A percentile compares a stretch with the other conserved stretches of the same genome.
phyloP scores from a whole-genome alignment of 2,329 filamentous ascomycete species.

The Rutstroemia sp. region DNA sequence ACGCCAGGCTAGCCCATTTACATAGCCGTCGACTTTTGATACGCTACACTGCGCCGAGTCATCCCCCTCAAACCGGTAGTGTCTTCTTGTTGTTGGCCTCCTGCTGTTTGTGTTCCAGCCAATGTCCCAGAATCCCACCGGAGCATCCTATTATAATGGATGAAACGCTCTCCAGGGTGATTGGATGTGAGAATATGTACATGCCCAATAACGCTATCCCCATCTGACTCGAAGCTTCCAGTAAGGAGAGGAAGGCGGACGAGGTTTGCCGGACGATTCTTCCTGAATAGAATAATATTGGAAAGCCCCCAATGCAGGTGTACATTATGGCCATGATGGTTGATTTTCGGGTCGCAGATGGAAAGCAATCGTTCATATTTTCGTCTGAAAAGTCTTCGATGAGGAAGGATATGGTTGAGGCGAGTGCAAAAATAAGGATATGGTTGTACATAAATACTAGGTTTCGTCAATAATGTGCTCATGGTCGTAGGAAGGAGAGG shows the following conservation, averaged over 20 bases:
- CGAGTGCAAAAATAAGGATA: not conserved
- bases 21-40: not conserved
- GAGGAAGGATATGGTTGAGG: not conserved
- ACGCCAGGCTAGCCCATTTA: not conserved
- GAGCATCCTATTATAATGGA: slow-evolving; percentile 2
- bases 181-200: not conserved
- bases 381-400: slow-evolving; percentile 8
- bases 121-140: not conserved
- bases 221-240: slow-evolving; percentile 2
- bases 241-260: not conserved
- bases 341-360: not conserved
- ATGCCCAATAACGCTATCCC: not conserved
- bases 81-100: not conserved
- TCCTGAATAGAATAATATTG: not conserved
- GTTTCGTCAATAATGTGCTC: not conserved
- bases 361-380: slow-evolving; percentile 9
- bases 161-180: not conserved
- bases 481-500: too few species aligned
- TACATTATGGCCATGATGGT: slow-evolving; percentile 5
- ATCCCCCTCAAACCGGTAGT: not conserved
- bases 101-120: not conserved
- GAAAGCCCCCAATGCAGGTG: not conserved
- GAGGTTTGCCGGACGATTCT: not conserved
- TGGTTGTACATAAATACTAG: slow-evolving; percentile 9
- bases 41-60: not conserved